Conservation (phyloP, 2,329 filamentous ascomycete species). For the Fusarium keratoplasticum region DNA sequence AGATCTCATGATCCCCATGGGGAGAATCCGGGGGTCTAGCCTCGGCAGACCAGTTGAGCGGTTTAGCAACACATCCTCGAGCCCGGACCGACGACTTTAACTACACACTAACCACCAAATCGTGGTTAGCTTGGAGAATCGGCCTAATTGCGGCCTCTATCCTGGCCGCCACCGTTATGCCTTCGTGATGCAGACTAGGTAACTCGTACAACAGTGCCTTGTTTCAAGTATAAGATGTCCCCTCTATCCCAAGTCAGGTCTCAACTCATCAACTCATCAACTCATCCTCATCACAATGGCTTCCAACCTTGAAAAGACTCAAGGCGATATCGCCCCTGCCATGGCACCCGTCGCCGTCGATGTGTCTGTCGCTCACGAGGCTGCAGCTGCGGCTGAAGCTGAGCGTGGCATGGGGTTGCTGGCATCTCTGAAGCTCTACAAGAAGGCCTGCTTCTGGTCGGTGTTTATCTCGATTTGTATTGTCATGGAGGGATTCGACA, state of each 20-base stretch:
- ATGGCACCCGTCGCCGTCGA: slow-evolving; percentile 23
- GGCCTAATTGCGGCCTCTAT: slow-evolving; percentile 16
- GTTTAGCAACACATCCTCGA: background rate
- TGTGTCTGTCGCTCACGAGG: slow-evolving; percentile 34
- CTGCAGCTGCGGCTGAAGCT: slow-evolving; percentile 45
- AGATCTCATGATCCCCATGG: background rate
- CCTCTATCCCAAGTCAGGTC: background rate
- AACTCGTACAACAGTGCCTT: background rate
- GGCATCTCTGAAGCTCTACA: slow-evolving; percentile 55
- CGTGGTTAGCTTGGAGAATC: background rate
- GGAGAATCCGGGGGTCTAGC: background rate
- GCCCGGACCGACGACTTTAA: background rate
- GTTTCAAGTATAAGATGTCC: background rate
- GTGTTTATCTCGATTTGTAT: slow-evolving; percentile 53
- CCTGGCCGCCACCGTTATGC: background rate
- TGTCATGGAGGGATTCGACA: slow-evolving; percentile 57
- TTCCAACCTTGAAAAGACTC: slow-evolving; percentile 11
- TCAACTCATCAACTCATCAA: no score
- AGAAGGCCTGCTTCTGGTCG: slow-evolving; percentile 52
- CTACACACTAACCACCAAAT: background rate
- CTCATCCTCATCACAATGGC: slow-evolving; percentile 19
- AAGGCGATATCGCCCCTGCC: slow-evolving; percentile 17
- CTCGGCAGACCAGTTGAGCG: background rate
- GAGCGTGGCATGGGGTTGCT: slow-evolving; percentile 50
- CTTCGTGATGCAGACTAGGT: background rate